phyloP scores from a whole-genome alignment of 83 land plant genomes.

The Picea engelmannii region DNA sequence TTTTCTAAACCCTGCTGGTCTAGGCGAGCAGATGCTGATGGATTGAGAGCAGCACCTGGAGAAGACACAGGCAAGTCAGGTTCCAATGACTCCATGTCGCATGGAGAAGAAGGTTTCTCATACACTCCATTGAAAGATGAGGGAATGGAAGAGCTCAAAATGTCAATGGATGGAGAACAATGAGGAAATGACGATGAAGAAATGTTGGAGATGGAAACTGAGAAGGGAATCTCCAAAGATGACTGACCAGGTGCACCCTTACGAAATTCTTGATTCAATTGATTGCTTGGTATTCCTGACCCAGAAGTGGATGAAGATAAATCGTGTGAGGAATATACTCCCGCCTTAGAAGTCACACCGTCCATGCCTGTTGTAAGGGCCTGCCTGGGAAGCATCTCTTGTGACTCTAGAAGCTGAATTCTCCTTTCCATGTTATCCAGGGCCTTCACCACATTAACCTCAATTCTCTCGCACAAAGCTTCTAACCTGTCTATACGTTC shows the following conservation, averaged over 20 bases:
- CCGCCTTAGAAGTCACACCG: background rate
- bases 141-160: background rate
- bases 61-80: background rate
- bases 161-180: background rate
- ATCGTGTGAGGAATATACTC: background rate
- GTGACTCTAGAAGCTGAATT: slow-evolving; percentile 51
- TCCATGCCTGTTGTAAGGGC: background rate
- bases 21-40: background rate
- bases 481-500: slow-evolving; percentile 49
- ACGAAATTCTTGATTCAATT: background rate
- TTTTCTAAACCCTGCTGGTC: background rate
- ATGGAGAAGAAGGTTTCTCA: background rate
- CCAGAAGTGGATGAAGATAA: background rate
- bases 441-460: slow-evolving; percentile 54
- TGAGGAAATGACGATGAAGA: background rate
- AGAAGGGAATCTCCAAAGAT: background rate
- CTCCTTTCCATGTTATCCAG: slow-evolving; percentile 51
- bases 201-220: background rate
- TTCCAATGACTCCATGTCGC: background rate
- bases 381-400: slow-evolving; percentile 1
- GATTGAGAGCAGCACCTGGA: background rate
- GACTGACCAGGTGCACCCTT: background rate
- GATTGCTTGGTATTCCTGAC: background rate
- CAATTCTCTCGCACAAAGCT: slow-evolving; percentile 45
- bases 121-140: background rate